Percentiles rank a stretch among this genome's conserved stretches.
phyloP scores from a whole-genome alignment of 192 early-diverging fungal species.

The Dimargaris xerosporica region DNA sequence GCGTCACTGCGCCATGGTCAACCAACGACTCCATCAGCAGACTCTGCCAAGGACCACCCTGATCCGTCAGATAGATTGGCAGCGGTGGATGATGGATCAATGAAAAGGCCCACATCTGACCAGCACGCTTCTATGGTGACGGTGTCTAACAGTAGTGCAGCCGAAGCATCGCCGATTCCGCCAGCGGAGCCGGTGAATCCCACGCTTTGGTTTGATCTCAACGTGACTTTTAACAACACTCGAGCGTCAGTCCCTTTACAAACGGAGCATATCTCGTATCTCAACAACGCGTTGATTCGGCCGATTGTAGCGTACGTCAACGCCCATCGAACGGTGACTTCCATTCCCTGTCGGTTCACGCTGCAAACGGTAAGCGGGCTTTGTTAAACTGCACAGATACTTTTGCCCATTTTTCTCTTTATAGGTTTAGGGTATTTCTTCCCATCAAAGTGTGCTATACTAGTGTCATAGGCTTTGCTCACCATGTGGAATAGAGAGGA shows the following conservation, averaged over 20 bases:
- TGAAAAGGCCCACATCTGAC: no score
- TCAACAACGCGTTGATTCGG: constrained; percentile 72
- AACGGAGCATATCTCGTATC: constrained; percentile 51
- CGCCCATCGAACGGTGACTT: constrained; percentile 69
- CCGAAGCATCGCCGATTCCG: no score
- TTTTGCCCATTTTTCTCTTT: no score
- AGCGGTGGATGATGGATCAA: no score
- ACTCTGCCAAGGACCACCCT: background rate
- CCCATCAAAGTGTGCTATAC: no score
- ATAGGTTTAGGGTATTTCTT: no score
- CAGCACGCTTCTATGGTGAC: no score
- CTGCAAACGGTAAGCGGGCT: constrained; percentile 34
- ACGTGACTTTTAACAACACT: constrained; percentile 77
- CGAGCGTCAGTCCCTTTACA: constrained; percentile 75
- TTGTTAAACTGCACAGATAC: no score
- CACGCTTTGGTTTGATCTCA: constrained; percentile 49
- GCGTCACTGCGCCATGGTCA: background rate
- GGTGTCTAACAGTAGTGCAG: no score
- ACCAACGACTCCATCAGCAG: background rate
- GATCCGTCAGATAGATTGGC: background rate
- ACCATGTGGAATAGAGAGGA: no score
- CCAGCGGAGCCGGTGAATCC: no score
- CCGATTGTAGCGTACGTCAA: constrained; percentile 94
- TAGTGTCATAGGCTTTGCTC: no score
- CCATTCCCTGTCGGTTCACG: constrained; percentile 64